Conservation (phyloP, 345 rosid species). For the Brassica napus region DNA sequence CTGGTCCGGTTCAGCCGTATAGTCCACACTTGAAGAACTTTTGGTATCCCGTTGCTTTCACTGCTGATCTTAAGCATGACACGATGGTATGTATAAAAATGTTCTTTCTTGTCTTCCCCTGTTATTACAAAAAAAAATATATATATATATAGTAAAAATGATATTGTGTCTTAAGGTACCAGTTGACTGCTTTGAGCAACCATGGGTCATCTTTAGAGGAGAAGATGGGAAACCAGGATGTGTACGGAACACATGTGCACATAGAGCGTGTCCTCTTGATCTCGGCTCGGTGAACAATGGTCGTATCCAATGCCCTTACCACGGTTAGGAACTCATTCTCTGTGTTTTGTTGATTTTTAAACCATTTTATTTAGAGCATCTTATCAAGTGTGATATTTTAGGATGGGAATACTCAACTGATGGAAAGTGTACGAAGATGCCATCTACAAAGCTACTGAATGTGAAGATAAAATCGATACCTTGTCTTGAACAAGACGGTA, state of each 20-base stretch:
- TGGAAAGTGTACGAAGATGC: constrained; percentile 96
- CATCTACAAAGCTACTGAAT: constrained; percentile 70
- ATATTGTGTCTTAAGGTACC: constrained; percentile 58
- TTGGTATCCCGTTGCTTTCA: constrained; percentile 94
- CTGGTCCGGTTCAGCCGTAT: constrained; percentile 91
- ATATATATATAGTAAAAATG: too few species aligned
- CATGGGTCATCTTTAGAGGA: constrained; percentile 97
- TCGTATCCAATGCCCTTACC: constrained; percentile 94
- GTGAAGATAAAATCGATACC: constrained; percentile 80
- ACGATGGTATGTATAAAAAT: constrained; percentile 64
- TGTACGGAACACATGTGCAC: constrained; percentile 90
- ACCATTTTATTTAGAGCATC: not conserved
- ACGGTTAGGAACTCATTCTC: constrained; percentile 59
- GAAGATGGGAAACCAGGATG: constrained; percentile 94
- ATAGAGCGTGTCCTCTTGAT: constrained; percentile 97
- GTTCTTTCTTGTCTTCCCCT: not conserved
- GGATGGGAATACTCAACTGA: constrained; percentile 98
- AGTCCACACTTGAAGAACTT: constrained; percentile 74
- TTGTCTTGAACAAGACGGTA: constrained; percentile 91
- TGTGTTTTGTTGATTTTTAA: not conserved
- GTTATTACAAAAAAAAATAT: not conserved
- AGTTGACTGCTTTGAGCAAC: constrained; percentile 90
- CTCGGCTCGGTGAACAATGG: constrained; percentile 95
- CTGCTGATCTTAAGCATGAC: constrained; percentile 79
- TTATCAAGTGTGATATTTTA: constrained; percentile 30